Base-by-base conservation (phyloP, 129 eudicot genomes). In the Oenanthe sinensis region DNA sequence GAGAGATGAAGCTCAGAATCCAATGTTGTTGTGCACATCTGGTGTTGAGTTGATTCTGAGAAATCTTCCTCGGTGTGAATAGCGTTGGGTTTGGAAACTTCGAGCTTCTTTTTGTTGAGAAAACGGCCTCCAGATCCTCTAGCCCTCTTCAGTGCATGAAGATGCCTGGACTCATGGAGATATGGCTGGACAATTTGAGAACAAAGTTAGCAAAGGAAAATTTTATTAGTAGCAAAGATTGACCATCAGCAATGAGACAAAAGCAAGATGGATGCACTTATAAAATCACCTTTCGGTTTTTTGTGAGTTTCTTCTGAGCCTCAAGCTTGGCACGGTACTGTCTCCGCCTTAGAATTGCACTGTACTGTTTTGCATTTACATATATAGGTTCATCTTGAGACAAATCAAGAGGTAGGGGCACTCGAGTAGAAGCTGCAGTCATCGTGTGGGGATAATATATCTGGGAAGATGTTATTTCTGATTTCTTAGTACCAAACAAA, bases 81-180 rank as follows among this genome's bases (percentile, higher is more conserved):
- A 20, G 77, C 78, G 30, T 42, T 75, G 12, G 83, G 17, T 5
- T 76, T 85, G 47, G 60, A 79, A 60, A 84, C 89, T 77, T 87
- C 86, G 55, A 79, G 82, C 81, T 92, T 85, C 85, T 88, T 90
- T 49, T 45, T 74, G 75, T 86, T 90, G 37, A 89, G 82, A 80
- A 92, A 92, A 73, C 97, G 92, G 4, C 97, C 92, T 77, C 97
- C 96, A 0, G 97, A 83, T 52, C 97, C 97, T 80, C 97, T 82
- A 42, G 90, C 92, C 87, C 96, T 86, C 75, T 85, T 89, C 73
- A 92, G 81, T 39, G 97, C 97, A 79, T 92, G 97, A 46, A 76
- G 91, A 81, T 92, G 97, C 54, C 97, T 82, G 26, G 96, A 92
- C 86, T 92, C 97, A 55, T 92, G 95, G 40, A 92, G 97, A 86